Base-by-base conservation (phyloP, 495 filamentous ascomycete species). In the Eremomyces bilateralis region DNA sequence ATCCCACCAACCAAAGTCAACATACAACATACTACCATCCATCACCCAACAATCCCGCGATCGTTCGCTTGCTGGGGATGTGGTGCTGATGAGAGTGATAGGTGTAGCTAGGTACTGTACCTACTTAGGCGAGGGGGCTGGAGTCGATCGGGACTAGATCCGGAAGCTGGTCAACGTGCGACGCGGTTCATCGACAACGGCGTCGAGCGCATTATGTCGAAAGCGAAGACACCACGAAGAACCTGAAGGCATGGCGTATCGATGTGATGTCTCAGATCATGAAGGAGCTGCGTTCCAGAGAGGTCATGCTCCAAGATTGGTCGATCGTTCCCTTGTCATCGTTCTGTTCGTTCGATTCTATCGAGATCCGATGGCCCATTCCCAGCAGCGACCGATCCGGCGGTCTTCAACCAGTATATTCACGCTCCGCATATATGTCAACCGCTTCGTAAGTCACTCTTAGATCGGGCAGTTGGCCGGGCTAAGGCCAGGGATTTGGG, bases 221-320 rank as follows among this genome's bases (percentile, higher is more conserved):
- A 43, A 67, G 61, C n/a, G 66, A 70, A 46, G 67, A 65, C 0
- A 70, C 70, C 42, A 70, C 67, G 4, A 65, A 69, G 53, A 70
- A 69, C 39, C 64, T 71, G 6, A 53, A 46, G 30, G 48, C 51
- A 13, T 71, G 67, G 68, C 50, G 63, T 24, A 70, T 64, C 2
- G 65, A 71, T 39, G 64, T 71, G 12, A 60, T 71, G 3, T 60
- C 59, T n/a, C 49, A 44, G 18, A 64, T 69, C 31, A 53, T 69
- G 50, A 59, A 61, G 31, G 62, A 64, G 35, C 39, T 73, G 15
- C 64, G 64, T 1, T 36, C 52, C 8, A 65, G 69, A 40, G 57
- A 56, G 0, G 63, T 71, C 31, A 71, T 73, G 66, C 71, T 71
- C 47, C 66, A 73, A 45, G n/a, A n/a, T n/a, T n/a, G n/a, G n/a